Evolutionary conservation across 108 stramenopile genomes (phyloP).

Genomic region (Skeletonema menzelii): DNA sequence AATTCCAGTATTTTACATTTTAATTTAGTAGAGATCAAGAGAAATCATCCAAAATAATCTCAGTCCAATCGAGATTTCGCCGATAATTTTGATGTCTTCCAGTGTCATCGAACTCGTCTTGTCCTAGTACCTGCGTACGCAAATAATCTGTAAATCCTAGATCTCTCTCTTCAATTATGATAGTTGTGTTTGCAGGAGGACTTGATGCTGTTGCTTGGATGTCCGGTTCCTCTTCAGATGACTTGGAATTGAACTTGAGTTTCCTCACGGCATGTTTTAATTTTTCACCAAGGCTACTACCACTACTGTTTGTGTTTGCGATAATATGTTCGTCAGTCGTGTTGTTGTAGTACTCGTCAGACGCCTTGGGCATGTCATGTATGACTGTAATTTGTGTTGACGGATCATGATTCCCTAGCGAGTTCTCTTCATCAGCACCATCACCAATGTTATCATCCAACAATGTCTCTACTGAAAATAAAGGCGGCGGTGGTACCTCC

Average conservation of each 20-base stretch:
- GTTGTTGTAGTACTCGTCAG: not conserved
- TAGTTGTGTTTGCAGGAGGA: not conserved
- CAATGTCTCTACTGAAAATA: not conserved
- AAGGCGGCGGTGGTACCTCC: not conserved
- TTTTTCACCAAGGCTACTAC: not conserved
- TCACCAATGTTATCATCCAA: not conserved
- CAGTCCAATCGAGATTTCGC: constrained; percentile 22
- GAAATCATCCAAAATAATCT: constrained; percentile 40
- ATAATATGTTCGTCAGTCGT: not conserved
- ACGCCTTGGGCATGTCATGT: not conserved
- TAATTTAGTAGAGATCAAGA: too few species aligned
- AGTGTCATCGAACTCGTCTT: not conserved
- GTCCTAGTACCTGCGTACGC: constrained; percentile 13
- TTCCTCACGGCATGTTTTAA: not conserved
- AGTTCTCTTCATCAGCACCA: not conserved
- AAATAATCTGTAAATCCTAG: constrained; percentile 29
- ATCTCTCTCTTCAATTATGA: constrained; percentile 23
- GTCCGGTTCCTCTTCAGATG: not conserved
- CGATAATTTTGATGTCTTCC: constrained; percentile 13
- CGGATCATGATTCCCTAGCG: not conserved
- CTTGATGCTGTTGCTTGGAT: not conserved
- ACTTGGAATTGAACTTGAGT: not conserved
- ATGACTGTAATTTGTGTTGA: not conserved
- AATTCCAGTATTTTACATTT: too few species aligned
- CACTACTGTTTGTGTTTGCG: not conserved